Evolutionary conservation across 306 rosid genomes (phyloP), one percentile per base, ranked within the genome.

Genomic region (Geum urbanum): DNA sequence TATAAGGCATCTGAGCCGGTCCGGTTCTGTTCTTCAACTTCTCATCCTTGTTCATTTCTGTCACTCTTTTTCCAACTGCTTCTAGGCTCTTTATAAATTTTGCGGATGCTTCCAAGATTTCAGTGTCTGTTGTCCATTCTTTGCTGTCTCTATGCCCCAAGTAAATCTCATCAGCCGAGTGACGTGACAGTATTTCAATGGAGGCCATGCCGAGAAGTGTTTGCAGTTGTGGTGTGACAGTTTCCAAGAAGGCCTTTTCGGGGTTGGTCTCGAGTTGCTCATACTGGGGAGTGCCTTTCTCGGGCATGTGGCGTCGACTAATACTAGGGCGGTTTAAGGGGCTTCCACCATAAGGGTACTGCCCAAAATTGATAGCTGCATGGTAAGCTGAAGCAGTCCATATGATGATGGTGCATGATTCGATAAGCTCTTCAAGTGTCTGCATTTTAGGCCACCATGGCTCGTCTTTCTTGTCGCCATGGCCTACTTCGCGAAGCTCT

Each of bases 381-480:
- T 91, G 97, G 10, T 84, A 83, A 0, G 95, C 95, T 0, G 95
- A 91, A 63, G 84, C 88, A 13, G 79, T 86, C 89, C 94, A 91
- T 74, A 88, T 81, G 72, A 88, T 77, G 15, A 73, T 88, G 11
- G 87, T 74, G 80, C 91, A 88, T 9, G 83, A 41, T 73, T 91
- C 83, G 10, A 83, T 57, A 18, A 91, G 67, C 72, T 86, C 95
- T 55, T 71, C 76, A 1, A 49, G 8, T 20, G 87, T 79, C 39
- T 84, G 87, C 87, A 91, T 62, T 75, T 83, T 81, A 3, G 95
- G 90, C 97, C 97, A 91, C 97, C 97, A 88, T 9, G 89, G 75
- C 71, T 88, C 78, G 1, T 85, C 78, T 77, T 85, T 85, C 77
- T 83, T 78, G 79, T 91, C 95, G 1, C 84, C 82, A 24, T 91